Evolutionary conservation across 805 yeast species (phyloP).

Genomic region (Saccharomycopsis fermentans): DNA sequence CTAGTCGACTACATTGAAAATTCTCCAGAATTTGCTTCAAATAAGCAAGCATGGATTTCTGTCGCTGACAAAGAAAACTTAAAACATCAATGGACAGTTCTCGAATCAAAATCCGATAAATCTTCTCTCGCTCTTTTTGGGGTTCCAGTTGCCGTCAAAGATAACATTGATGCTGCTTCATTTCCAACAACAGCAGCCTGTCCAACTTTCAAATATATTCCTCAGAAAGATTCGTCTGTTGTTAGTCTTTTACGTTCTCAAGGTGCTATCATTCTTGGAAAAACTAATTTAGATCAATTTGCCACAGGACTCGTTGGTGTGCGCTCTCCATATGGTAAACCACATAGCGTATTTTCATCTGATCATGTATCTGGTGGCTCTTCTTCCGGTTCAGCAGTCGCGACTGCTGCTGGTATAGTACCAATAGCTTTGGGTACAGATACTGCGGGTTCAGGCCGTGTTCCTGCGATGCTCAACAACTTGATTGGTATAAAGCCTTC

Average conservation of each 20-base stretch:
- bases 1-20: background rate
- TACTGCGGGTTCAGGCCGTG: constrained; percentile 97
- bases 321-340: constrained; percentile 88
- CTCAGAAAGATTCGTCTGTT: constrained; percentile 64
- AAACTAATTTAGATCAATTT: constrained; percentile 92
- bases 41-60: constrained; percentile 91
- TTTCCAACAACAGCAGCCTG: constrained; percentile 92
- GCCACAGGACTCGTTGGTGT: constrained; percentile 97
- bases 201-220: constrained; percentile 66
- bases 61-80: constrained; percentile 54
- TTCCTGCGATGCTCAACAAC: constrained; percentile 92
- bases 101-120: constrained; percentile 53
- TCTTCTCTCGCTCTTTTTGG: constrained; percentile 65
- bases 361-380: constrained; percentile 91
- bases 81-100: constrained; percentile 64
- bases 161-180: constrained; percentile 81
- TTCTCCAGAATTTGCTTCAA: constrained; percentile 17
- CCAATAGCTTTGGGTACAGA: constrained; percentile 91
- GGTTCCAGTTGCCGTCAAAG: constrained; percentile 92
- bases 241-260: constrained; percentile 67
- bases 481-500: constrained; percentile 90
- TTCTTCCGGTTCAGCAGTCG: constrained; percentile 90
- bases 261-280: constrained; percentile 90
- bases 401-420: constrained; percentile 81
- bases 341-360: constrained; percentile 66